Conservation (phyloP, 1,284 basidiomycete species). For the Trichosporon ovoides region DNA sequence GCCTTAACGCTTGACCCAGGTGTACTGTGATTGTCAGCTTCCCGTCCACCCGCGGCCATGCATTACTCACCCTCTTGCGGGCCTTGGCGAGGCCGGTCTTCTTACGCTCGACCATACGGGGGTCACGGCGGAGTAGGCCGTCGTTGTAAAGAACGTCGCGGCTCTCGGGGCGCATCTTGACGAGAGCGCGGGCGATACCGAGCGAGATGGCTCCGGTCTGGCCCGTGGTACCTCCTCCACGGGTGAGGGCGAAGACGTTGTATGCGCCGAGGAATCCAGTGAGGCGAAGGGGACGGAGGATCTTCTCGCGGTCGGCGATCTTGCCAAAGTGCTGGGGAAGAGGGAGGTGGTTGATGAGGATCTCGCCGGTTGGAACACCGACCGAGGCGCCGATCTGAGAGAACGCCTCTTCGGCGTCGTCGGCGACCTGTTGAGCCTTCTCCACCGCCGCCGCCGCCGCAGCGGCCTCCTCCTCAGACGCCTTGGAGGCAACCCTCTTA, state of each 20-base stretch:
- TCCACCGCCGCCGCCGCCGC: background rate
- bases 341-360: slow-evolving; percentile 80
- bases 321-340: slow-evolving; percentile 72
- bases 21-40: slow-evolving; percentile 55
- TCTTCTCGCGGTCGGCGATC: slow-evolving; percentile 69
- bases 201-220: slow-evolving; percentile 86
- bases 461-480: background rate
- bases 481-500: background rate
- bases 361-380: slow-evolving; percentile 53
- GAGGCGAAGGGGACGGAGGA: slow-evolving; percentile 76
- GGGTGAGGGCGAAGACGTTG: slow-evolving; percentile 81
- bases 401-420: slow-evolving; percentile 1
- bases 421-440: slow-evolving; percentile 2
- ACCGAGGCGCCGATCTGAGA: background rate
- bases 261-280: slow-evolving; percentile 83
- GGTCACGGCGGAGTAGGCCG: slow-evolving; percentile 81
- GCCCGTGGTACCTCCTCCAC: slow-evolving; percentile 83
- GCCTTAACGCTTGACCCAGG: slow-evolving; percentile 88
- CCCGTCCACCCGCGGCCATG: slow-evolving; percentile 7
- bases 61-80: slow-evolving; percentile 70
- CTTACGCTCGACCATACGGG: slow-evolving; percentile 96
- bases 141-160: slow-evolving; percentile 68
- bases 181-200: slow-evolving; percentile 75
- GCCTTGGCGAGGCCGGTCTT: slow-evolving; percentile 90
- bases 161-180: slow-evolving; percentile 63